phyloP scores from a whole-genome alignment of 352 stramenopile genomes.

The Phytophthora cactorum region DNA sequence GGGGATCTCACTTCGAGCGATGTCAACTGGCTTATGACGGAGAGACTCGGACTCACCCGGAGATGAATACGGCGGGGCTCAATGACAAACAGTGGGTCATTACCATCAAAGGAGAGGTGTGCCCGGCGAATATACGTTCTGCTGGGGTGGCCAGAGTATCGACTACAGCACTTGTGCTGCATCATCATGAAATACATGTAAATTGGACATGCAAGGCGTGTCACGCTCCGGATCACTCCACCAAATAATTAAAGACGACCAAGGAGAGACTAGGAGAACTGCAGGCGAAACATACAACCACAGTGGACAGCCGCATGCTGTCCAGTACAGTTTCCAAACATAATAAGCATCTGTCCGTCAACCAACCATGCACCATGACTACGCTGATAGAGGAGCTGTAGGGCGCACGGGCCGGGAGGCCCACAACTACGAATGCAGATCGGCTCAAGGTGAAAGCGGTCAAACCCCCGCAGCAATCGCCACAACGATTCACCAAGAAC shows the following conservation, averaged over 20 bases:
- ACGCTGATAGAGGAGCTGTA: no score
- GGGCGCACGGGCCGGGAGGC: no score
- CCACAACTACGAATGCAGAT: no score
- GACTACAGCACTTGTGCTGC: not conserved
- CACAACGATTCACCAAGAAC: no score
- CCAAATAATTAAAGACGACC: not conserved
- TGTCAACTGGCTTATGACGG: not conserved
- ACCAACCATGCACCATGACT: no score
- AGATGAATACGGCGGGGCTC: not conserved
- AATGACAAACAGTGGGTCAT: conserved; percentile 12
- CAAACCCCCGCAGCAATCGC: no score
- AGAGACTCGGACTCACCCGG: not conserved
- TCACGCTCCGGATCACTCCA: not conserved
- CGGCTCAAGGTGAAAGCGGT: no score
- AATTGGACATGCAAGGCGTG: not conserved
- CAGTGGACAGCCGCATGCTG: no score
- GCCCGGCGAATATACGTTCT: not conserved
- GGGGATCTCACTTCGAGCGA: not conserved
- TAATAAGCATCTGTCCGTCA: no score
- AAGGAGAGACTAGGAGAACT: not conserved
- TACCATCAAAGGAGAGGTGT: not conserved
- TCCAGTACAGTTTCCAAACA: no score
- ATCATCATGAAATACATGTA: not conserved
- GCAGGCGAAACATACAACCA: not conserved
- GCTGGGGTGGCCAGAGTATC: not conserved